These are phyloP conservation scores for Thelephora terrestris DNA, from an alignment of 1,284 basidiomycete genomes.

Conservation along the genomic window DNA sequence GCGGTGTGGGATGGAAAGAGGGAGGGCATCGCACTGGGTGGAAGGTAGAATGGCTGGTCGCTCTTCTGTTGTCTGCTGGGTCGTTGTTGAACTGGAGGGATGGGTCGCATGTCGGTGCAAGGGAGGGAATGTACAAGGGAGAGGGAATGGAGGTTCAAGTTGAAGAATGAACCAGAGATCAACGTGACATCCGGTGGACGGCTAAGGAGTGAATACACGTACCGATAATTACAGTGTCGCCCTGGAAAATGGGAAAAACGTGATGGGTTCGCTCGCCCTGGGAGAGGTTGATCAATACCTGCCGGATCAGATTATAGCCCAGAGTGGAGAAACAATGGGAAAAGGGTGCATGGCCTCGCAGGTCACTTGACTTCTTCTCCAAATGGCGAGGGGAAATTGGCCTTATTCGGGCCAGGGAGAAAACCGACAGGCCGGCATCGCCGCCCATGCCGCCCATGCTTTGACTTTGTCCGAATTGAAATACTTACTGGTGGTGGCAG, in stretches of 20 bases:
- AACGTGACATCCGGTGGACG: background rate
- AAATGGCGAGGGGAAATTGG: too few relatives aligned
- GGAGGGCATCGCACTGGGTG: slow-evolving; percentile 32
- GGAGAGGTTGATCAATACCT: too few relatives aligned
- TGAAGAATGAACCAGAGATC: background rate
- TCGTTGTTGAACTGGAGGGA: slow-evolving; percentile 21
- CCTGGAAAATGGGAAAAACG: background rate
- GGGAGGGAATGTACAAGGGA: slow-evolving; percentile 6
- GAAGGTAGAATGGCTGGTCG: slow-evolving; percentile 14
- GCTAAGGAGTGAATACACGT: slow-evolving; percentile 3
- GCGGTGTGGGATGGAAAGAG: slow-evolving; percentile 27
- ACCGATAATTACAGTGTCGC: background rate
- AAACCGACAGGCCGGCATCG: slow-evolving; percentile 3
- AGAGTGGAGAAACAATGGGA: too few relatives aligned
- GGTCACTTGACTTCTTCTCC: too few relatives aligned
- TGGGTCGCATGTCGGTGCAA: slow-evolving; percentile 8
- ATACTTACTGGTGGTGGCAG: slow-evolving; percentile 32
- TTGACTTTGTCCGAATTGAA: too few relatives aligned
- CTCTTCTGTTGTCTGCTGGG: slow-evolving; percentile 37
- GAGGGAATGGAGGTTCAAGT: slow-evolving; percentile 3
- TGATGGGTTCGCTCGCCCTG: slow-evolving; percentile 1
- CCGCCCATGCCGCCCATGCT: background rate
- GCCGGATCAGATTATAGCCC: too few relatives aligned
- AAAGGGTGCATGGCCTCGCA: too few relatives aligned
- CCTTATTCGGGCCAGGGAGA: too few relatives aligned